phyloP scores from a whole-genome alignment of 257 asterid species.

The Solanum phureja region DNA sequence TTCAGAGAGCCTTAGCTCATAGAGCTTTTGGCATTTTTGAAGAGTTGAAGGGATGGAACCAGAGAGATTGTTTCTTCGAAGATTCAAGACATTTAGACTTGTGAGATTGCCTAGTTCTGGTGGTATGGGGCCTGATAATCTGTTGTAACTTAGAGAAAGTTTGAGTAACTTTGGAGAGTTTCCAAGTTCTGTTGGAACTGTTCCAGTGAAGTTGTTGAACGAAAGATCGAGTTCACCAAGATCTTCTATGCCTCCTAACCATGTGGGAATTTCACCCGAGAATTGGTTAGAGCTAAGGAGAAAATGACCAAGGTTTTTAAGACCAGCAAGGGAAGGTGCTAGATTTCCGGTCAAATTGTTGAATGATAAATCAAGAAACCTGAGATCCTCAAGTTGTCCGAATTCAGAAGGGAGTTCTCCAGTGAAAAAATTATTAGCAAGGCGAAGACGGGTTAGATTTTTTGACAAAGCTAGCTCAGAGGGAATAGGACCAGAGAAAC shows the following conservation, averaged over 20 bases:
- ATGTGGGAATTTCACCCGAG: slow-evolving; percentile 45
- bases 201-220: slow-evolving; percentile 52
- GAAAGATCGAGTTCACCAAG: slow-evolving; percentile 84
- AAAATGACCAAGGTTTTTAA: slow-evolving; percentile 46
- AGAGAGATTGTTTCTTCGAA: slow-evolving; percentile 53
- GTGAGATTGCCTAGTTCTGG: slow-evolving; percentile 62
- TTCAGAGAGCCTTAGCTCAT: slow-evolving; percentile 68
- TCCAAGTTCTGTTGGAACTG: slow-evolving; percentile 56
- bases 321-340: slow-evolving; percentile 32
- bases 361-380: slow-evolving; percentile 66
- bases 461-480: slow-evolving; percentile 39
- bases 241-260: slow-evolving; percentile 58
- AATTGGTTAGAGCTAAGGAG: slow-evolving; percentile 50
- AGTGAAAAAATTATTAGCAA: slow-evolving; percentile 50
- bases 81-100: slow-evolving; percentile 62
- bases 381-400: slow-evolving; percentile 48
- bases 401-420: slow-evolving; percentile 53
- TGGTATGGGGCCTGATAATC: slow-evolving; percentile 57
- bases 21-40: slow-evolving; percentile 70
- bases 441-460: slow-evolving; percentile 56
- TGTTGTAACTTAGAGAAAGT: slow-evolving; percentile 52
- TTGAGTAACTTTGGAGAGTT: slow-evolving; percentile 55
- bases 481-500: slow-evolving; percentile 61
- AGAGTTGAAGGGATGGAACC: slow-evolving; percentile 59
- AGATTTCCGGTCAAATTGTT: slow-evolving; percentile 54